These are phyloP conservation scores for Cucurbita ficifolia DNA, from an alignment of 306 rosid genomes.

Conservation along the genomic window DNA sequence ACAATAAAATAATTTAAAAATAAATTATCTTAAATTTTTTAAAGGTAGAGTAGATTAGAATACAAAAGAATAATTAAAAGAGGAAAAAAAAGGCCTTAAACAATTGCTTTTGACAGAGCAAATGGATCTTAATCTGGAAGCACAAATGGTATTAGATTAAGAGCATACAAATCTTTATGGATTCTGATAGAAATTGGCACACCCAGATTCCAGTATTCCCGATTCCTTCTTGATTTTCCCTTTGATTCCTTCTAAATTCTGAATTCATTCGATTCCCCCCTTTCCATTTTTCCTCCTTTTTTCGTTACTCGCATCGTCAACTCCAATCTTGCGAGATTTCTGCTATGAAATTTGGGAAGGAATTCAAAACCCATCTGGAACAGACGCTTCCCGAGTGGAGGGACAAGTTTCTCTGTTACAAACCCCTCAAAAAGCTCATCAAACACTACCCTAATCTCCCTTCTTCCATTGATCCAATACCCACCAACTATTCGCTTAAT, in stretches of 20 bases:
- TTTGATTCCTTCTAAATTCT: neutral
- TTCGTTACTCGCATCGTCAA: neutral
- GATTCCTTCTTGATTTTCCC: neutral
- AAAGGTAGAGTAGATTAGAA: no score
- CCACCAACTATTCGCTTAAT: no score
- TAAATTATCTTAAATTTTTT: no score
- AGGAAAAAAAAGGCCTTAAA: no score
- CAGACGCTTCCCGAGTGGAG: slow-evolving; percentile 96
- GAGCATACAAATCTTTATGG: no score
- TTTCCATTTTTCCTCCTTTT: neutral
- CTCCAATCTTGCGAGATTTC: neutral
- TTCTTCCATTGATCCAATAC: neutral
- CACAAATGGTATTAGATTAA: no score
- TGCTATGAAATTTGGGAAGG: slow-evolving; percentile 85
- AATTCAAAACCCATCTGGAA: slow-evolving; percentile 72
- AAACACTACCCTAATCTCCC: slow-evolving; percentile 23
- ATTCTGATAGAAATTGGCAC: no score
- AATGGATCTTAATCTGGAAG: no score
- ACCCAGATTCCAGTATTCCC: neutral
- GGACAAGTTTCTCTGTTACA: slow-evolving; percentile 89
- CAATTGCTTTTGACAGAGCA: no score
- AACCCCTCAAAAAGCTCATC: slow-evolving; percentile 68
- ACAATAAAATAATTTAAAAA: no score
- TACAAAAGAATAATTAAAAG: no score
- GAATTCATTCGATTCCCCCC: neutral